Percentiles rank a stretch among this genome's conserved stretches.
phyloP scores from a whole-genome alignment of 176 grass and related monocot species.

The Raddia guianensis region DNA sequence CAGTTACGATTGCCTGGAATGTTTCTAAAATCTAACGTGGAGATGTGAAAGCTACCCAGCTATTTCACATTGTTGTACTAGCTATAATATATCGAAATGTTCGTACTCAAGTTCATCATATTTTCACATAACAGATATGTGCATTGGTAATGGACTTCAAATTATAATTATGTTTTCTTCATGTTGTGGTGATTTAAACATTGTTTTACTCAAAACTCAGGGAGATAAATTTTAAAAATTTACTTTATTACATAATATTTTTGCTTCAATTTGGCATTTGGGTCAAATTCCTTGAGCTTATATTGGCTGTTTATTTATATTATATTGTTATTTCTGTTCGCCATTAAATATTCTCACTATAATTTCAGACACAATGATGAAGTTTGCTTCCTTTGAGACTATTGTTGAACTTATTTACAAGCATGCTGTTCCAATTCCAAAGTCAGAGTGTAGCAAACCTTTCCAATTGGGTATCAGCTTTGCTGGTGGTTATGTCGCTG shows the following conservation, averaged over 20 bases:
- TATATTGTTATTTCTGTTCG: not conserved
- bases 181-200: not conserved
- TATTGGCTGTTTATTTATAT: not conserved
- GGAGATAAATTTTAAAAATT: not conserved
- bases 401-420: slow-evolving; percentile 72
- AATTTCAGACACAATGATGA: slow-evolving; percentile 70
- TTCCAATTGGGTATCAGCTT: slow-evolving; percentile 62
- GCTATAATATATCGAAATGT: not conserved
- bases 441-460: slow-evolving; percentile 61
- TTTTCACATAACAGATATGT: not conserved
- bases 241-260: not conserved
- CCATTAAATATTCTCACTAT: not conserved
- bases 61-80: not conserved
- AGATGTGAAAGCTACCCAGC: not conserved
- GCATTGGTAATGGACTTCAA: not conserved
- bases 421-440: slow-evolving; percentile 57
- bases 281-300: not conserved
- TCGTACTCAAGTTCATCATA: not conserved
- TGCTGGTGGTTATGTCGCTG: slow-evolving; percentile 69
- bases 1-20: not conserved
- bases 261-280: not conserved
- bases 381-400: slow-evolving; percentile 76
- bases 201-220: slow-evolving; percentile 3
- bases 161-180: not conserved
- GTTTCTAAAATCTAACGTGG: not conserved